Evolutionary conservation across 306 rosid genomes (phyloP).

Genomic region (Citrullus amarus): DNA sequence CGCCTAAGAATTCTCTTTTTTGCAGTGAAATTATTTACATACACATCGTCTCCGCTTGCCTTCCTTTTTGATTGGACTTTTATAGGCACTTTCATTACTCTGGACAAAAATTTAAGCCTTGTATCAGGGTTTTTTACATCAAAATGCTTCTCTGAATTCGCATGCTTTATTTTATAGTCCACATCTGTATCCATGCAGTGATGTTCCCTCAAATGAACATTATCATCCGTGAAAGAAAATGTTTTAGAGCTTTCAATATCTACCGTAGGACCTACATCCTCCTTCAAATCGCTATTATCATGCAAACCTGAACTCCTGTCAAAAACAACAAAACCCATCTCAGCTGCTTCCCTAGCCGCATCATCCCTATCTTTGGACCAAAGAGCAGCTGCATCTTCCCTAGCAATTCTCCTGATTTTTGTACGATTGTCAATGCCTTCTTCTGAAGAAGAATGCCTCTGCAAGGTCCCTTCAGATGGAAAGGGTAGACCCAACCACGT

Average conservation of each 20-base stretch:
- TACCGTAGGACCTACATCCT: constrained; percentile 19
- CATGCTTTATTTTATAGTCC: constrained; percentile 73
- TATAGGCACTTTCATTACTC: constrained; percentile 34
- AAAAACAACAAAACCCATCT: constrained; percentile 55
- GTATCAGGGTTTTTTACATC: constrained; percentile 49
- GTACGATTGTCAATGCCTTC: constrained; percentile 73
- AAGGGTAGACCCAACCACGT: constrained; percentile 82
- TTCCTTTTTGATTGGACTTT: constrained; percentile 46
- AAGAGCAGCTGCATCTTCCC: constrained; percentile 47
- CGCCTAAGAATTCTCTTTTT: constrained; percentile 58
- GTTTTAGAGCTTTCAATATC: constrained; percentile 22
- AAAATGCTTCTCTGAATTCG: constrained; percentile 71
- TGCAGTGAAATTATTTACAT: constrained; percentile 29
- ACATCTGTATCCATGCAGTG: constrained; percentile 63
- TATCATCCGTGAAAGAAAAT: constrained; percentile 49
- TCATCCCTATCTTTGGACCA: constrained; percentile 52
- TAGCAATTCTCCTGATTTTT: constrained; percentile 47
- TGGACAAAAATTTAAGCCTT: constrained; percentile 57
- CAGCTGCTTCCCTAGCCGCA: constrained; percentile 63
- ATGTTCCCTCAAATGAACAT: constrained; percentile 49
- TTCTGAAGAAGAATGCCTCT: constrained; percentile 42
- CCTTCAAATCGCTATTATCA: constrained; percentile 28
- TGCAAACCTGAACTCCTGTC: constrained; percentile 29
- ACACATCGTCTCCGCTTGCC: constrained; percentile 40
- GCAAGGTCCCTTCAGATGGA: constrained; percentile 25